Percentiles rank a stretch among this genome's conserved stretches.
These are phyloP conservation scores for Coccinonectria pachysandricola DNA, from an alignment of 2,329 filamentous ascomycete species.

Conservation along the genomic window DNA sequence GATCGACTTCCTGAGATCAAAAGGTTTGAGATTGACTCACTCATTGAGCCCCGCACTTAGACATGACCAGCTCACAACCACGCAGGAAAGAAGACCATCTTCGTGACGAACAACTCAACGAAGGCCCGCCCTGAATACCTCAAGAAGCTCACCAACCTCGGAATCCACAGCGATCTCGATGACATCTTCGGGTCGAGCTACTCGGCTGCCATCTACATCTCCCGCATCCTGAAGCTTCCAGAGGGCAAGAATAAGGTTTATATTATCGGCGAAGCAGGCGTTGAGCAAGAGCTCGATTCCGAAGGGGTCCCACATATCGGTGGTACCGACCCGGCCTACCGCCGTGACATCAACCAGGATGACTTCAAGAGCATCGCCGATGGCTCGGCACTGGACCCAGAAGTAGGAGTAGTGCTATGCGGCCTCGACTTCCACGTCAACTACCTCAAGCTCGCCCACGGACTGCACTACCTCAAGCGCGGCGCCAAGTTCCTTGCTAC, in stretches of 20 bases:
- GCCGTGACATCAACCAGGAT: conserved; percentile 66
- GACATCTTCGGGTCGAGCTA: conserved; percentile 96
- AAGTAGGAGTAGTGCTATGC: conserved; percentile 80
- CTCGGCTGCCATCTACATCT: conserved; percentile 91
- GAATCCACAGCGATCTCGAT: conserved; percentile 69
- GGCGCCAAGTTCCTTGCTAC: conserved; percentile 87
- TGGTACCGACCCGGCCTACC: conserved; percentile 70
- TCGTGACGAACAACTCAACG: conserved; percentile 98
- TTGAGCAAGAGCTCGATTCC: conserved; percentile 75
- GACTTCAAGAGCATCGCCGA: conserved; percentile 75
- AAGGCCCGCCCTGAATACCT: conserved; percentile 89
- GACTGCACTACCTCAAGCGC: conserved; percentile 72
- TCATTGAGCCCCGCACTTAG: conserved; percentile 1
- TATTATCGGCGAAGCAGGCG: conserved; percentile 81
- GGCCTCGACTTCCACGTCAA: conserved; percentile 93
- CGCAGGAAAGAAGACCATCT: conserved; percentile 79
- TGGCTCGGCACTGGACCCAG: conserved; percentile 66
- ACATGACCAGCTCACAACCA: conserved; percentile 6
- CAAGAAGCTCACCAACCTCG: conserved; percentile 75
- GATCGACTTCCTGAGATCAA: conserved; percentile 67
- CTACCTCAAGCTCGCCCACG: conserved; percentile 82
- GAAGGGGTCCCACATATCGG: conserved; percentile 75
- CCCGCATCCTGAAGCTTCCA: conserved; percentile 74
- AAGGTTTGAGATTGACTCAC: conserved; percentile 43
- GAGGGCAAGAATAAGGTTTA: conserved; percentile 84